These are phyloP conservation scores for Exophiala alcalophila DNA, from an alignment of 2,329 filamentous ascomycete species.

Conservation along the genomic window DNA sequence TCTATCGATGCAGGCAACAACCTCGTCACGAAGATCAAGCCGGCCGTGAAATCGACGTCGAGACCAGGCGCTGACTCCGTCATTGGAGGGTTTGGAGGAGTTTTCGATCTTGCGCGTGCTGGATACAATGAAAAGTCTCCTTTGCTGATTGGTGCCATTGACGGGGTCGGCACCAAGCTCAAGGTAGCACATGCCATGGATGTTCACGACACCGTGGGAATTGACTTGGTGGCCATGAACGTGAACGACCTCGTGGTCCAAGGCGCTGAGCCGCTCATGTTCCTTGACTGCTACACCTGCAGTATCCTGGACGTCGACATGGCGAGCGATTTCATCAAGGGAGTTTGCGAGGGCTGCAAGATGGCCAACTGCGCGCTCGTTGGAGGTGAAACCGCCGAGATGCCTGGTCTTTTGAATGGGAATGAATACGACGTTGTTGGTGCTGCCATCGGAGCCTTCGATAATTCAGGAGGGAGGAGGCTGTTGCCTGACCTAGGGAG, in stretches of 20 bases:
- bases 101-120: slow-evolving; percentile 72
- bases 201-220: slow-evolving; percentile 91
- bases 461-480: slow-evolving; percentile 49
- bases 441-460: slow-evolving; percentile 80
- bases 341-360: slow-evolving; percentile 82
- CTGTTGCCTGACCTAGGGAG: slow-evolving; percentile 71
- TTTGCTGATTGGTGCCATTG: slow-evolving; percentile 87
- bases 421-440: slow-evolving; percentile 93
- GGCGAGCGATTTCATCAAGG: slow-evolving; percentile 82
- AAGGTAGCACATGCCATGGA: slow-evolving; percentile 88
- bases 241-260: slow-evolving; percentile 97
- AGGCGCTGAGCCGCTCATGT: slow-evolving; percentile 90
- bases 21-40: slow-evolving; percentile 88
- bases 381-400: slow-evolving; percentile 97
- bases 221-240: slow-evolving; percentile 98
- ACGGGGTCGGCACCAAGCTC: slow-evolving; percentile 94
- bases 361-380: slow-evolving; percentile 84
- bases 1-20: slow-evolving; percentile 92
- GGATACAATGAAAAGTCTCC: slow-evolving; percentile 74
- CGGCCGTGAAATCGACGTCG: slow-evolving; percentile 78
- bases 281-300: slow-evolving; percentile 97
- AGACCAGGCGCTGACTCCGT: slow-evolving; percentile 85
- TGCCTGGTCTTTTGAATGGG: slow-evolving; percentile 88
- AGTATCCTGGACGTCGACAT: slow-evolving; percentile 75
- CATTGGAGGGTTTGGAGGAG: slow-evolving; percentile 92